Conservation (phyloP, 352 stramenopile species). For the Achlya hypogyna region DNA sequence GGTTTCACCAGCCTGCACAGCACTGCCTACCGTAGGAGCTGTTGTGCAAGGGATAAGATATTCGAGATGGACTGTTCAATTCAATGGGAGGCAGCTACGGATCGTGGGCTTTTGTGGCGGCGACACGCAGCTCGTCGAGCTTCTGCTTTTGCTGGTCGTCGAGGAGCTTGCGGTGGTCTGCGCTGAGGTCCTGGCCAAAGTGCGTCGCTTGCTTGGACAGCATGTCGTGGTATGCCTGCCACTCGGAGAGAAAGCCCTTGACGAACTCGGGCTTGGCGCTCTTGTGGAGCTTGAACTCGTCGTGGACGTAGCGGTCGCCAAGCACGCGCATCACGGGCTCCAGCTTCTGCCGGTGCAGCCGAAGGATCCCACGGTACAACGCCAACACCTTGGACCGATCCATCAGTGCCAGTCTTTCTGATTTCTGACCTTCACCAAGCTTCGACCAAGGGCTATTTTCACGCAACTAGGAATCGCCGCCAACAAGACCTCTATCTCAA, state of each 20-base stretch:
- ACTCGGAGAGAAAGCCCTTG: conserved; percentile 63
- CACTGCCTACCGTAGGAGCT: background rate
- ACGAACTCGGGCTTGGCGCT: conserved; percentile 64
- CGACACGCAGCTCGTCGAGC: conserved; percentile 55
- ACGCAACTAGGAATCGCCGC: too few species aligned
- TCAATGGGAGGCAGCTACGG: background rate
- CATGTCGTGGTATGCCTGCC: conserved; percentile 55
- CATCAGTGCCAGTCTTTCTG: background rate
- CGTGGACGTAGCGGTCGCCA: conserved; percentile 72
- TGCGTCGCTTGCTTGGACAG: conserved; percentile 48
- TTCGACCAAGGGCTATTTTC: background rate
- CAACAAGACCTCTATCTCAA: background rate
- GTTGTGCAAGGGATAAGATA: background rate
- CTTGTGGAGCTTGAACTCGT: conserved; percentile 83
- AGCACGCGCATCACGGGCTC: conserved; percentile 75
- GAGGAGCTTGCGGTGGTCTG: conserved; percentile 45
- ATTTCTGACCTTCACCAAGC: background rate
- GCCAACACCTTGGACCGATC: conserved; percentile 38
- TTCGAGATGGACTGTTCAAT: too few species aligned
- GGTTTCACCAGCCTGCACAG: conserved; percentile 4
- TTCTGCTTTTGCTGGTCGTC: conserved; percentile 61
- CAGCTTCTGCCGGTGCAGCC: conserved; percentile 62
- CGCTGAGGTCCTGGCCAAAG: conserved; percentile 64
- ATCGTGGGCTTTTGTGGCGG: conserved; percentile 47
- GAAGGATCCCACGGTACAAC: conserved; percentile 73